Evolutionary conservation across 805 yeast genomes (phyloP).

Genomic region (Metschnikowia proteae): DNA sequence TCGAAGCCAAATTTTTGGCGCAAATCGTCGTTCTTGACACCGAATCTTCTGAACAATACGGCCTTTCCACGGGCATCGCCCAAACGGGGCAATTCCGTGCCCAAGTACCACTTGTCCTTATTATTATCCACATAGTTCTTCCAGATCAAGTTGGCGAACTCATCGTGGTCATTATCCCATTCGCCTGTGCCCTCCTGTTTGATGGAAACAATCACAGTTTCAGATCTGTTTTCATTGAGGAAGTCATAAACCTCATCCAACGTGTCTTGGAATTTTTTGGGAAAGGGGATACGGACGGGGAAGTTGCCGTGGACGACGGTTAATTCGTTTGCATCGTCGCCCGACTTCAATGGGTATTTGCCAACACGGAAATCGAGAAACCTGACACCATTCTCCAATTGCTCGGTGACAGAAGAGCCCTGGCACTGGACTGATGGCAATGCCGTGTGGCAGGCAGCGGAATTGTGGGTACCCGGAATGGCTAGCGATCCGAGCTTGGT

Average conservation of each 20-base stretch:
- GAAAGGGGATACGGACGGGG: constrained; percentile 61
- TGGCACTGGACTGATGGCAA: constrained; percentile 79
- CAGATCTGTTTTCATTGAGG: constrained; percentile 49
- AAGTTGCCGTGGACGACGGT: constrained; percentile 73
- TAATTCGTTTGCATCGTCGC: constrained; percentile 49
- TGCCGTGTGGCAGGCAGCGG: constrained; percentile 69
- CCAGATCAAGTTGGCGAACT: constrained; percentile 61
- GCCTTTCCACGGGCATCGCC: constrained; percentile 66
- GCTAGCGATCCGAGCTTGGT: constrained; percentile 50
- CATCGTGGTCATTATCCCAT: constrained; percentile 62
- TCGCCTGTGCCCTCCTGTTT: constrained; percentile 70
- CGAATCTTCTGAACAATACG: constrained; percentile 66
- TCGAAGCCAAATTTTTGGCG: constrained; percentile 56
- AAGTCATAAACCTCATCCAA: constrained; percentile 59
- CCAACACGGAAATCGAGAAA: constrained; percentile 68
- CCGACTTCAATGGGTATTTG: constrained; percentile 50
- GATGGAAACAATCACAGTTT: constrained; percentile 61
- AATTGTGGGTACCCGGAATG: constrained; percentile 82
- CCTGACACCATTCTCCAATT: constrained; percentile 70
- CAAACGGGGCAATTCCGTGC: constrained; percentile 51
- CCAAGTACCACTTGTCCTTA: constrained; percentile 58
- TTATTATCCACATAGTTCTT: constrained; percentile 48
- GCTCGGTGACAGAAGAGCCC: constrained; percentile 54
- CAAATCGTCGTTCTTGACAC: constrained; percentile 47
- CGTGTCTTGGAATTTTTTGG: constrained; percentile 48